Evolutionary conservation across 129 eudicot species (phyloP).

Genomic region (Artemisia tridentata): DNA sequence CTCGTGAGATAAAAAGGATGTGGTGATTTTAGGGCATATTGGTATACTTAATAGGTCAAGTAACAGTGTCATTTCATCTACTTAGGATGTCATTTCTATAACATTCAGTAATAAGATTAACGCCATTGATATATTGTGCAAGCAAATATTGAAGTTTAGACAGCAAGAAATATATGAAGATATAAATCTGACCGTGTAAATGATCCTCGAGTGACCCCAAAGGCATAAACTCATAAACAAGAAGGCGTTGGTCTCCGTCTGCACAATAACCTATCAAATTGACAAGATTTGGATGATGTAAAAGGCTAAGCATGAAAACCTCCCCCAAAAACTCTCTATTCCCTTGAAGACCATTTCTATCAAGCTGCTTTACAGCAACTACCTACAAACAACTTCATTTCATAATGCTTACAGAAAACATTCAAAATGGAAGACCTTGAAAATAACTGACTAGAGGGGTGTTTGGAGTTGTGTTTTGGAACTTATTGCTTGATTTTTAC

Average conservation of each 20-base stretch:
- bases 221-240: conserved; percentile 93
- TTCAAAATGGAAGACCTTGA: not conserved
- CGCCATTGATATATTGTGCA: too few species aligned
- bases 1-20: not conserved
- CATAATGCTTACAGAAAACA: not conserved
- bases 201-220: conserved; percentile 95
- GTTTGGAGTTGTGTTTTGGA: not conserved
- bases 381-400: conserved; percentile 52
- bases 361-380: conserved; percentile 92
- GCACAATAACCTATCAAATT: conserved; percentile 96
- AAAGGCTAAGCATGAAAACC: conserved; percentile 94
- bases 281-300: conserved; percentile 85
- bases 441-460: not conserved
- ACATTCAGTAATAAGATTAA: too few species aligned
- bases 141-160: not conserved
- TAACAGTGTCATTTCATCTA: too few species aligned
- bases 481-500: not conserved
- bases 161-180: not conserved
- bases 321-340: conserved; percentile 90
- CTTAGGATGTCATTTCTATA: too few species aligned
- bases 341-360: conserved; percentile 91
- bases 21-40: not conserved
- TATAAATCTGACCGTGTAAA: conserved; percentile 68
- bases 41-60: too few species aligned
- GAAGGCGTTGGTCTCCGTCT: conserved; percentile 92